Percentiles rank a stretch among this genome's conserved stretches.
These are phyloP conservation scores for Mycena indigotica DNA, from an alignment of 768 basidiomycete species.

Conservation along the genomic window DNA sequence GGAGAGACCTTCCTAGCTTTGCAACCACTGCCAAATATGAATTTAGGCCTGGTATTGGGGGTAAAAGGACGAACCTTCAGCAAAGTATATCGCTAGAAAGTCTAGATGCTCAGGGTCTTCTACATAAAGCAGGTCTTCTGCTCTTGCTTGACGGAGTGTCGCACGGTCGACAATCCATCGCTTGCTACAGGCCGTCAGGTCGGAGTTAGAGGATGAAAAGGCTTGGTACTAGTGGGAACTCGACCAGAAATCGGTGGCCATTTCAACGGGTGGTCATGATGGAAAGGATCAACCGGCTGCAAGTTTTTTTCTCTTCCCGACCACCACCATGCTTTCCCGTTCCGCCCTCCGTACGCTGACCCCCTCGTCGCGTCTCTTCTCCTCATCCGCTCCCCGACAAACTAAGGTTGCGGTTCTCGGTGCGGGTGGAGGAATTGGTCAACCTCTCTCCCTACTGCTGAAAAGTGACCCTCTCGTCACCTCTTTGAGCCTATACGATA, in stretches of 20 bases:
- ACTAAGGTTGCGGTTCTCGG: conserved; percentile 96
- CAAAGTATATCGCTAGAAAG: conserved; percentile 86
- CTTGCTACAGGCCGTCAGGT: conserved; percentile 56
- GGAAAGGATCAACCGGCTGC: not conserved
- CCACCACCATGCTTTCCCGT: conserved; percentile 64
- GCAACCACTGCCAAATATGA: conserved; percentile 62
- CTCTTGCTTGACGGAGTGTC: conserved; percentile 71
- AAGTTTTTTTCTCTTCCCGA: conserved; percentile 14
- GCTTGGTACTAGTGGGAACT: conserved; percentile 68
- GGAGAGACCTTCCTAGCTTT: conserved; percentile 82
- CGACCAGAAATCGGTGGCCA: conserved; percentile 22
- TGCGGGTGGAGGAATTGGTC: conserved; percentile 98
- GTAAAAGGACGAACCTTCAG: conserved; percentile 72
- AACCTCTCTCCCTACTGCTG: conserved; percentile 91
- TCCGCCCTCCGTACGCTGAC: conserved; percentile 60
- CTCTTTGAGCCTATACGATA: conserved; percentile 88
- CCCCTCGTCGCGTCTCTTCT: conserved; percentile 66
- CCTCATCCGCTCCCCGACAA: conserved; percentile 67
- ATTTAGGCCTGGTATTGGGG: not conserved
- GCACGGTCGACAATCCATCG: conserved; percentile 89
- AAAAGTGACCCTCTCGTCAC: conserved; percentile 91
- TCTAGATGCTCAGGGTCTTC: conserved; percentile 76
- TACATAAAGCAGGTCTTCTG: conserved; percentile 77
- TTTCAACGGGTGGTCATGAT: not conserved
- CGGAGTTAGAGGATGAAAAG: conserved; percentile 15